Percentiles rank a stretch among this genome's conserved stretches.
Conservation (phyloP, 768 basidiomycete genomes). For the Serendipita sp. region DNA sequence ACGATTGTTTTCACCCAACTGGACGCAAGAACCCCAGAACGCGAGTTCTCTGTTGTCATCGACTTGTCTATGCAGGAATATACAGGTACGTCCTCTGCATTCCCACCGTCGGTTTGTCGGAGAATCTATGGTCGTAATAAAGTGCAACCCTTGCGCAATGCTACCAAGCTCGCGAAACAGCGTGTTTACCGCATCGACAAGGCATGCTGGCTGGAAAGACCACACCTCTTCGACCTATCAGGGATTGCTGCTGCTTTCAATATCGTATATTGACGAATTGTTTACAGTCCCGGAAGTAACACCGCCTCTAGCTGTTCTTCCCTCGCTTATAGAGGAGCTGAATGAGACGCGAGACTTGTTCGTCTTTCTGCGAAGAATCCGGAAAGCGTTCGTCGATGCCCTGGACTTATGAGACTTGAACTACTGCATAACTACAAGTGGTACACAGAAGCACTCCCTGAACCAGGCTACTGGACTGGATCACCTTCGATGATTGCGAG, state of each 20-base stretch:
- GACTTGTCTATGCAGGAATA: slow-evolving; percentile 49
- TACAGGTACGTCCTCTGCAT: slow-evolving; percentile 34
- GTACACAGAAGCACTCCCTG: too few relatives aligned
- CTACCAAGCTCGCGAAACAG: not conserved
- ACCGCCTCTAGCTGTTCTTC: slow-evolving; percentile 49
- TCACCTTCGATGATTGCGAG: too few relatives aligned
- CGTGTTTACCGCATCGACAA: not conserved
- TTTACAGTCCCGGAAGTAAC: slow-evolving; percentile 60
- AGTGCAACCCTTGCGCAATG: not conserved
- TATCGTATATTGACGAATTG: slow-evolving; percentile 1
- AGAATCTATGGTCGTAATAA: not conserved
- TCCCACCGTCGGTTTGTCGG: not conserved
- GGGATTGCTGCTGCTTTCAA: not conserved
- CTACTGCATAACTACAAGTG: not conserved
- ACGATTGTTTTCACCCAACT: slow-evolving; percentile 57
- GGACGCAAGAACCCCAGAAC: slow-evolving; percentile 37
- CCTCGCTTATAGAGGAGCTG: slow-evolving; percentile 50
- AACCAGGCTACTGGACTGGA: too few relatives aligned
- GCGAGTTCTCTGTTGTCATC: slow-evolving; percentile 61
- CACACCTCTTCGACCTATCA: not conserved
- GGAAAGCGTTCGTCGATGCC: slow-evolving; percentile 18
- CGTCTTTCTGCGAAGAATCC: slow-evolving; percentile 49
- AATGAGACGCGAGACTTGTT: slow-evolving; percentile 57
- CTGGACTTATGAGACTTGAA: not conserved
- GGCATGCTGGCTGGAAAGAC: not conserved